Base-by-base conservation (phyloP, 371 early-diverging fungal species). In the Mucor saturninus region DNA sequence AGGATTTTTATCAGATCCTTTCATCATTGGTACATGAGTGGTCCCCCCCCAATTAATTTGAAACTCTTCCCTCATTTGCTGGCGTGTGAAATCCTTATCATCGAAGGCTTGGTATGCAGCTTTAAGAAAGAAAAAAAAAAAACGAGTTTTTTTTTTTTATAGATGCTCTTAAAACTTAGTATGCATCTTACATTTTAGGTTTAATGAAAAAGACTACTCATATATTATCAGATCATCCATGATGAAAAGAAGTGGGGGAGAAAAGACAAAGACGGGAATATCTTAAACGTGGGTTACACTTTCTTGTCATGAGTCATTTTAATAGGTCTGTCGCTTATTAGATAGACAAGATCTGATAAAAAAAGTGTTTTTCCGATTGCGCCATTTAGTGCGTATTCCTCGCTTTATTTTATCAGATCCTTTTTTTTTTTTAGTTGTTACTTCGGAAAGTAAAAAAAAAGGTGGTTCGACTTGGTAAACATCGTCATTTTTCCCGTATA, bases 11-110 rank as follows among this genome's bases (percentile, higher is more conserved):
- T 46, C 46, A 46, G 46, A 46, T 46, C 46, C 21, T 46, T 46
- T 46, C 21, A 46, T 46, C n/a, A 46, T 46, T 46, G 46, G 46
- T 46, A 46, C 46, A 46, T 8, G 15, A 21, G 21, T 21, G 21
- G 21, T 21, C 46, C 46, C 46, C 46, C 46, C n/a, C 15, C 30
- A 46, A 8, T 46, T 50, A 46, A 8, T 46, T 46, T 4, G 21
- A 46, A 21, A n/a, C 21, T 46, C 21, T 21, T 45, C 21, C 21
- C 21, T 50, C 9, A 50, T 50, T 50, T 26, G 32, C 45, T 57
- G 48, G 48, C 57, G 57, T 57, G 57, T 37, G 57, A 57, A 57
- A 57, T 57, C 45, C 48, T 57, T 57, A 57, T 57, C 57, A 32
- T 11, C 30, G 30, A 50, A 50, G 50, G 50, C 50, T 4, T 50